phyloP scores from a whole-genome alignment of 352 stramenopile genomes.

The Globisporangium apiculatum region DNA sequence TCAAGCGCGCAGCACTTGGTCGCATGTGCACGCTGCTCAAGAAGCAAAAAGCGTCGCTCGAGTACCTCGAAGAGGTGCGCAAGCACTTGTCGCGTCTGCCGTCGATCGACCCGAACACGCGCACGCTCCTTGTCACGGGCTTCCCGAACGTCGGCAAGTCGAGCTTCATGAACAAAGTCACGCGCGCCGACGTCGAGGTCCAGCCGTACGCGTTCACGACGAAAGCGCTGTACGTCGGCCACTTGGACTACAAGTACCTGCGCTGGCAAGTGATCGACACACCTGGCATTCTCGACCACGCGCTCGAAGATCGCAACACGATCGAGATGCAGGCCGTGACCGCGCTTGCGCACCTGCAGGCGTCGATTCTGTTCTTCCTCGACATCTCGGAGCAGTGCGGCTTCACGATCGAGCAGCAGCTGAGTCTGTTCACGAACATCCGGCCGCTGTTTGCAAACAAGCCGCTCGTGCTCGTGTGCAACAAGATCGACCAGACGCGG shows the following conservation, averaged over 20 bases:
- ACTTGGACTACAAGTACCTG: slow-evolving; percentile 99
- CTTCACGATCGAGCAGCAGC: slow-evolving; percentile 98
- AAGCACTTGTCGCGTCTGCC: slow-evolving; percentile 99
- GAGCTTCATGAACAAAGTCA: slow-evolving; percentile 99
- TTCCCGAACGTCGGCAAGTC: slow-evolving; percentile 99
- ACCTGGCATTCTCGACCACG: slow-evolving; percentile 98
- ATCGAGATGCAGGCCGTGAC: slow-evolving; percentile 99
- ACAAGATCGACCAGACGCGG: slow-evolving; percentile 98
- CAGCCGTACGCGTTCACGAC: slow-evolving; percentile 99
- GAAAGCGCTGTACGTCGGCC: slow-evolving; percentile 99
- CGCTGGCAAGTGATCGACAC: slow-evolving; percentile 99
- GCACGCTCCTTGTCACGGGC: slow-evolving; percentile 97
- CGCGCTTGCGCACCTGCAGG: slow-evolving; percentile 98
- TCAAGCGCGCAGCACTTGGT: slow-evolving; percentile 98
- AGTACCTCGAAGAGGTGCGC: slow-evolving; percentile 96
- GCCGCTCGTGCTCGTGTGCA: slow-evolving; percentile 97
- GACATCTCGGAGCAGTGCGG: slow-evolving; percentile 99
- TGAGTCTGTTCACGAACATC: slow-evolving; percentile 97
- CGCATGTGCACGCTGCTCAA: slow-evolving; percentile 99
- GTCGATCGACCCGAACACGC: slow-evolving; percentile 98
- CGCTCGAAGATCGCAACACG: slow-evolving; percentile 99
- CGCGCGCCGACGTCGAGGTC: slow-evolving; percentile 98
- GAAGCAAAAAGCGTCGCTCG: slow-evolving; percentile 97
- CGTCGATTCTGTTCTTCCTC: slow-evolving; percentile 99
- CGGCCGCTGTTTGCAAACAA: slow-evolving; percentile 99